These are phyloP conservation scores for Leccinum laetum DNA, from an alignment of 1,284 basidiomycete genomes.

Conservation along the genomic window DNA sequence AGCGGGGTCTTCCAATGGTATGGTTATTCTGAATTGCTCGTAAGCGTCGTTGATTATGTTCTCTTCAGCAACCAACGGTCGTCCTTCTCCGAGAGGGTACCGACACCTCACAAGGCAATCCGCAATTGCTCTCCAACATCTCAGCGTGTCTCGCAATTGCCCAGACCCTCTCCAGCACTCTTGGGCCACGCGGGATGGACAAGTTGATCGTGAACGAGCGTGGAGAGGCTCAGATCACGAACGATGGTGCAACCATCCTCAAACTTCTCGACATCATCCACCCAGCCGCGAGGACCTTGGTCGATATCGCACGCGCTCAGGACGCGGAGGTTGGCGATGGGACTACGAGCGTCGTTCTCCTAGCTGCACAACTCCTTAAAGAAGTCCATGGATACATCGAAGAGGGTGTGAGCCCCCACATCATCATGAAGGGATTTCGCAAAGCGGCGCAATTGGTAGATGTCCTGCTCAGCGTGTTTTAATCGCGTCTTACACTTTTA, in stretches of 20 bases:
- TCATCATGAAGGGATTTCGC: conserved; percentile 97
- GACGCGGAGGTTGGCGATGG: conserved; percentile 99
- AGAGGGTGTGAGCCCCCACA: conserved; percentile 96
- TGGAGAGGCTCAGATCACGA: conserved; percentile 97
- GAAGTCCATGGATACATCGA: conserved; percentile 93
- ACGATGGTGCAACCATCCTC: conserved; percentile 98
- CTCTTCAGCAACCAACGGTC: conserved; percentile 86
- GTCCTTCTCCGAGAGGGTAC: conserved; percentile 95
- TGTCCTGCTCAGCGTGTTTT: conserved; percentile 11
- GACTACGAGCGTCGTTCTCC: conserved; percentile 93
- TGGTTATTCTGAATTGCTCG: conserved; percentile 3
- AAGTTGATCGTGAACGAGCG: conserved; percentile 93
- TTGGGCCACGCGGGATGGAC: conserved; percentile 99
- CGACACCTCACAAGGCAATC: conserved; percentile 94
- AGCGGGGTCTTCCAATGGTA: conserved; percentile 74
- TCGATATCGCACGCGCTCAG: conserved; percentile 97
- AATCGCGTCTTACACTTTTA: conserved; percentile 14
- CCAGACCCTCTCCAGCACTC: conserved; percentile 88
- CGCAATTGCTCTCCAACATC: conserved; percentile 95
- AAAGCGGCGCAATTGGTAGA: conserved; percentile 85
- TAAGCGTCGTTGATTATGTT: conserved; percentile 16
- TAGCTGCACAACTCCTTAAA: conserved; percentile 95
- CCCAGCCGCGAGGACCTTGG: conserved; percentile 94
- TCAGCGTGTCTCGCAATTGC: conserved; percentile 92
- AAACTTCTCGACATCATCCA: conserved; percentile 98